These are phyloP conservation scores for Rhizopus arrhizus DNA, from an alignment of 371 early-diverging fungal genomes.

Conservation along the genomic window DNA sequence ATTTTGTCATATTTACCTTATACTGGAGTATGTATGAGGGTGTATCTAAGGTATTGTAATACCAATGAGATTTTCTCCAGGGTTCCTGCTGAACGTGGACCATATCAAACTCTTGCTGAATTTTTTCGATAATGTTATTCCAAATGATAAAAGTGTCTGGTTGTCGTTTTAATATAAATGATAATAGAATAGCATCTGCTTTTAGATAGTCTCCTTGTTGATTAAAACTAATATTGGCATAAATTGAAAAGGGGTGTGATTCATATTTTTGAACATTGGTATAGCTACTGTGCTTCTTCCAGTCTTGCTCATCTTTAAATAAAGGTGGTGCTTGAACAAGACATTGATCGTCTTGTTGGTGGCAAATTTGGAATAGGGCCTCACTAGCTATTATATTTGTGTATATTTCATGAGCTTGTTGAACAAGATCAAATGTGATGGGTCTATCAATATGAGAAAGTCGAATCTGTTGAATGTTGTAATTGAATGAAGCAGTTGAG, in stretches of 20 bases:
- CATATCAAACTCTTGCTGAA: constrained; percentile 16
- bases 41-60: constrained; percentile 14
- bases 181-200: constrained; percentile 53
- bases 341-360: constrained; percentile 39
- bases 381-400: constrained; percentile 24
- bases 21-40: constrained; percentile 29
- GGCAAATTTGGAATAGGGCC: constrained; percentile 28
- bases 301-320: constrained; percentile 38
- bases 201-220: constrained; percentile 29
- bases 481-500: constrained; percentile 24
- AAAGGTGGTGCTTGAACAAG: constrained; percentile 56
- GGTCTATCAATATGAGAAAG: constrained; percentile 27
- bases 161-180: constrained; percentile 25
- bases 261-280: constrained; percentile 24
- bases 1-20: constrained; percentile 43
- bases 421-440: constrained; percentile 29
- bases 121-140: constrained; percentile 22
- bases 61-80: constrained; percentile 11
- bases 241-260: constrained; percentile 47
- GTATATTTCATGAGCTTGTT: constrained; percentile 28
- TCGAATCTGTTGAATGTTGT: constrained; percentile 40
- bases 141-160: constrained; percentile 18
- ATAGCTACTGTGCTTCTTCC: constrained; percentile 20
- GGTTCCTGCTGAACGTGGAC: neutral
- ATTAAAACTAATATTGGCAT: constrained; percentile 46